Conservation (phyloP, 2,329 filamentous ascomycete species). For the Fonsecaea erecta region DNA sequence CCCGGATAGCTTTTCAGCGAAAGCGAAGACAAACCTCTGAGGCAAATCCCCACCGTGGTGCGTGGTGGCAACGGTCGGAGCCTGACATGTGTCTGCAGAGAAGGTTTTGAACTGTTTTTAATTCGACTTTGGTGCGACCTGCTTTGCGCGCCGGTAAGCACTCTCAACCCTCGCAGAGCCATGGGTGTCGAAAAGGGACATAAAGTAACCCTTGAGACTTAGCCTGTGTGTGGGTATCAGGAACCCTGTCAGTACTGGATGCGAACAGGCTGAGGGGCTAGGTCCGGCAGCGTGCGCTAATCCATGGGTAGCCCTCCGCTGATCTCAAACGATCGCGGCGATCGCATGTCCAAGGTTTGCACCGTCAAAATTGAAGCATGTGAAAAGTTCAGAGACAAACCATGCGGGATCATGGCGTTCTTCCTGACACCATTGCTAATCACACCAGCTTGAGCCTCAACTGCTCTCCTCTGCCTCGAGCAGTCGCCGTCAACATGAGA, state of each 20-base stretch:
- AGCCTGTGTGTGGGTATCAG: background rate
- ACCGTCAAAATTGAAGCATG: conserved; percentile 19
- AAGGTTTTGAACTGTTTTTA: background rate
- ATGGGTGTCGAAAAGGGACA: background rate
- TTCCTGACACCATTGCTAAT: background rate
- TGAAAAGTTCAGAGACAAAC: conserved; percentile 23
- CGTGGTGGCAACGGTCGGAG: conserved; percentile 1
- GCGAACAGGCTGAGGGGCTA: conserved; percentile 4
- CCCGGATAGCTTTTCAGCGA: background rate
- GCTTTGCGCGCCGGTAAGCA: background rate
- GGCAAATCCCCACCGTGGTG: background rate
- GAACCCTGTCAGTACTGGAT: background rate
- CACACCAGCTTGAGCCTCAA: background rate
- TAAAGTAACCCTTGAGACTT: background rate
- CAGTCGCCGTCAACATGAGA: background rate
- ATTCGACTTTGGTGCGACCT: background rate
- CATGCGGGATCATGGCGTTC: background rate
- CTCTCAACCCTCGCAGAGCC: background rate
- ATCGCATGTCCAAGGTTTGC: conserved; percentile 22
- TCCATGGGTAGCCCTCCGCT: conserved; percentile 4
- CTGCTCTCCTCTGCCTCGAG: background rate
- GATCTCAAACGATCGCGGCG: conserved; percentile 21
- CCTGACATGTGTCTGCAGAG: background rate
- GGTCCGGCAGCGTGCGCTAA: conserved; percentile 9
- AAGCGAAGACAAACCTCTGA: background rate